phyloP scores from a whole-genome alignment of 1,139 yeast species.

The Scheffersomyces parashehatae region DNA sequence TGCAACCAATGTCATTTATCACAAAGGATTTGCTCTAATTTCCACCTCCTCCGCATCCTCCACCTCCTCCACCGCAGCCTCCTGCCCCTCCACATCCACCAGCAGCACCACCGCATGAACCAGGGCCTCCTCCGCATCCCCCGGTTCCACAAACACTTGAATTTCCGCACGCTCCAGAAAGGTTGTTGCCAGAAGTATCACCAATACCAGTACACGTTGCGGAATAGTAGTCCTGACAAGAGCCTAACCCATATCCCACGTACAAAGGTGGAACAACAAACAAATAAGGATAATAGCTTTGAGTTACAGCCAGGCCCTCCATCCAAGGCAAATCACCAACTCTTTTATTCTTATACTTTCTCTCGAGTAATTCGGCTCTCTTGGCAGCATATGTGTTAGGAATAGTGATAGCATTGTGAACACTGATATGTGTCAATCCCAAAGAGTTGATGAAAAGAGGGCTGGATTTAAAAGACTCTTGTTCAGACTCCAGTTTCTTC shows the following conservation, averaged over 20 bases:
- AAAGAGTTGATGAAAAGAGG: constrained; percentile 4
- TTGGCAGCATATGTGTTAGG: constrained; percentile 3
- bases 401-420: constrained; percentile 16
- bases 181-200: too few species aligned
- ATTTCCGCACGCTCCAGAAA: too few species aligned
- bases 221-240: constrained; percentile 9
- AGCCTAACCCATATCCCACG: constrained; percentile 5
- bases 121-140: too few species aligned
- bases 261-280: constrained; percentile 11
- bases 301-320: too few species aligned
- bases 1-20: too few species aligned
- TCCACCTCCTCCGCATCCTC: neutral
- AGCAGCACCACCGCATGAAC: too few species aligned
- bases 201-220: constrained; percentile 8
- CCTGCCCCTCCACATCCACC: constrained; percentile 4
- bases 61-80: constrained; percentile 5
- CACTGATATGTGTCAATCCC: constrained; percentile 18
- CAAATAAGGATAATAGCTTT: constrained; percentile 5
- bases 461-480: neutral
- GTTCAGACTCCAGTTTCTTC: neutral
- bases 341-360: neutral
- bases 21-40: too few species aligned
- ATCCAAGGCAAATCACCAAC: neutral
- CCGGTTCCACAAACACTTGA: too few species aligned
- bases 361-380: neutral